Conservation (phyloP, 2,329 filamentous ascomycete species). For the Microdochium bolleyi region DNA sequence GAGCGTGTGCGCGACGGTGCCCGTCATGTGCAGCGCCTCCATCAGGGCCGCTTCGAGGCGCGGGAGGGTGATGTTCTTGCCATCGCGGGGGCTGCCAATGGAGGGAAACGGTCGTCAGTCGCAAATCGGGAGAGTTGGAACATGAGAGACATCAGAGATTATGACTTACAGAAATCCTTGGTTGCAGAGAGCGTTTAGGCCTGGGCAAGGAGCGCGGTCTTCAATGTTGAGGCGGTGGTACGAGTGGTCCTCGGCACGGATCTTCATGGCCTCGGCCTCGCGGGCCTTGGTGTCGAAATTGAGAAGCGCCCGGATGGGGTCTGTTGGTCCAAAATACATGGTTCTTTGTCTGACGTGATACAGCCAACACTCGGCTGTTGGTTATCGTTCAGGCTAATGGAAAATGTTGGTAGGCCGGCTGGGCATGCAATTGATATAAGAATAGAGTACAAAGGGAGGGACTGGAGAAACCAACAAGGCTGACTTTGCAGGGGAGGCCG, state of each 20-base stretch:
- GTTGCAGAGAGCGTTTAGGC: constrained; percentile 19
- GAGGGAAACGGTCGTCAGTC: not conserved
- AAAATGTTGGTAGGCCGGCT: too few relatives aligned
- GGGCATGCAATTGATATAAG: too few relatives aligned
- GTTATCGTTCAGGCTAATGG: too few relatives aligned
- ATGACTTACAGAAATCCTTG: constrained; percentile 21
- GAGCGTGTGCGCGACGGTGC: constrained; percentile 14
- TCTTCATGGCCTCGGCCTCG: not conserved
- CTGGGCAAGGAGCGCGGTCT: constrained; percentile 18
- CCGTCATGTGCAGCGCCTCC: constrained; percentile 13
- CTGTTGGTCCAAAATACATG: constrained; percentile 9
- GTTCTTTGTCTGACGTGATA: not conserved
- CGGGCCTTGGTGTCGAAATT: constrained; percentile 5
- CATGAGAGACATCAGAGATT: too few relatives aligned
- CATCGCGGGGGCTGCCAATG: constrained; percentile 18
- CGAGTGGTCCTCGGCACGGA: constrained; percentile 9
- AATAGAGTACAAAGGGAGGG: too few relatives aligned
- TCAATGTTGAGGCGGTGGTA: constrained; percentile 6
- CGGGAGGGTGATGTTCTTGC: constrained; percentile 18
- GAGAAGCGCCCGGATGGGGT: constrained; percentile 8
- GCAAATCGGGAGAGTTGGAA: not conserved
- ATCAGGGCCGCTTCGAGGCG: constrained; percentile 19
- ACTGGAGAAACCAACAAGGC: too few relatives aligned
- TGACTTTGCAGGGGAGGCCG: not conserved
- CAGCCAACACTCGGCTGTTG: not conserved